Percentiles rank a stretch among this genome's conserved stretches.
Evolutionary conservation across 2,329 filamentous ascomycete genomes (phyloP).

Genomic region (Cordyceps militaris): DNA sequence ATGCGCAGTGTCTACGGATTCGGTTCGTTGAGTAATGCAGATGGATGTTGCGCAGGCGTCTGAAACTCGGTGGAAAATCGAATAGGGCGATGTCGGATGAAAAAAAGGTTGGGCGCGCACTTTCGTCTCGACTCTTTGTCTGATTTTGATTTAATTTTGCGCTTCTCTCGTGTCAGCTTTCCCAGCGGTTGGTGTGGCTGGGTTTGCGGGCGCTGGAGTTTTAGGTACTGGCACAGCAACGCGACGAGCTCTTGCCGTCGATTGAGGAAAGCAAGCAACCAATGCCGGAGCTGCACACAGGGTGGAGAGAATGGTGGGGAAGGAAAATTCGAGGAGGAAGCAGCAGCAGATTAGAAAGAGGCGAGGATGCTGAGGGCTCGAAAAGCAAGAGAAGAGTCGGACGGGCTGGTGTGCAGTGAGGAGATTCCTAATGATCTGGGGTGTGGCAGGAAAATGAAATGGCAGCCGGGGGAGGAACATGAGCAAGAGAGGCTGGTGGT

Average conservation of each 20-base stretch:
- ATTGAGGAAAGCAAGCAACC: background rate
- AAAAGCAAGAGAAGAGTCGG: constrained; percentile 1
- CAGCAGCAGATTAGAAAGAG: constrained; percentile 1
- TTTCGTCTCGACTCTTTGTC: background rate
- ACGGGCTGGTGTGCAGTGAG: background rate
- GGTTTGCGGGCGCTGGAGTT: background rate
- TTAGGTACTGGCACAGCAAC: constrained; percentile 3
- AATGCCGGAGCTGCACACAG: background rate
- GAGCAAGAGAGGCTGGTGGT: background rate
- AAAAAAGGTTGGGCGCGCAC: background rate
- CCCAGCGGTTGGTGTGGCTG: background rate
- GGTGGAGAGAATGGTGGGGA: background rate
- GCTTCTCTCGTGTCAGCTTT: background rate
- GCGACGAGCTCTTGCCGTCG: background rate
- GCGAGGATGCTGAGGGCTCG: background rate
- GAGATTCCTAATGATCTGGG: constrained; percentile 9
- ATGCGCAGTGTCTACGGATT: background rate
- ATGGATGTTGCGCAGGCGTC: background rate
- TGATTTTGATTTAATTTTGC: background rate
- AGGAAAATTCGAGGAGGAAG: background rate
- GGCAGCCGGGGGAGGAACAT: background rate
- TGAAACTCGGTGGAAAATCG: background rate
- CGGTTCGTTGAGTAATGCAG: background rate
- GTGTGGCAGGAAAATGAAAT: constrained; percentile 1
- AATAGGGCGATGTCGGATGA: background rate